Base-by-base conservation (phyloP, 768 basidiomycete species). In the Rhizopogon vulgaris region DNA sequence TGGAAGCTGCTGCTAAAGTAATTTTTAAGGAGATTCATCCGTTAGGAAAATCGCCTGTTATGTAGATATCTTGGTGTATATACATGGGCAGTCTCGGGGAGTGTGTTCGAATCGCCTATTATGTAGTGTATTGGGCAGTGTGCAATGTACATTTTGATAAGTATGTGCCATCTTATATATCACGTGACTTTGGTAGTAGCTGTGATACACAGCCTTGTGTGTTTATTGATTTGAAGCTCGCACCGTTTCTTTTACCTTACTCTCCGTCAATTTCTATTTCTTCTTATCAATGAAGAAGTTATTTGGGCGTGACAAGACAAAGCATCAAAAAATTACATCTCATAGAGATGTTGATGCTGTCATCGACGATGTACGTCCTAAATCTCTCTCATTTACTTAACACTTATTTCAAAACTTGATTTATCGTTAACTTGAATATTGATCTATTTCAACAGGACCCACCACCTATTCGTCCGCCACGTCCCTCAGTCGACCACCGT, bases 281-380 rank as follows among this genome's bases (percentile, higher is more conserved):
- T n/a, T n/a, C 43, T 6, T 32, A 30, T 53, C 60, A 36, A 84
- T 83, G 82, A 83, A 78, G 71, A 83, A 77, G 69, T 66, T 85
- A 39, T 84, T 85, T 52, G 71, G 72, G 24, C 70, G 76, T 49
- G 74, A 73, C 62, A 83, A 79, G 59, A 57, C 62, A 51, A 80
- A 75, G 63, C 52, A 62, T 25, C 51, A 69, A 8, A 72, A 65
- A 50, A 59, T 64, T 18, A 64, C 54, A 17, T 63, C 55, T 41
- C 61, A 48, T 56, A 60, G 54, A 51, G 65, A 64, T 52, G 57
- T 45, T 39, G 61, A 57, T 37, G 54, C 60, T 32, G 49, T 57
- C 56, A 67, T 67, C n/a, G 66, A 69, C 54, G 66, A 67, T 53
- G 66, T 46, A 32, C 39, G 65, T 67, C 39, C 12, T 55, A 10